phyloP scores from a whole-genome alignment of 2,329 filamentous ascomycete species.

The Phialophora expanda region DNA sequence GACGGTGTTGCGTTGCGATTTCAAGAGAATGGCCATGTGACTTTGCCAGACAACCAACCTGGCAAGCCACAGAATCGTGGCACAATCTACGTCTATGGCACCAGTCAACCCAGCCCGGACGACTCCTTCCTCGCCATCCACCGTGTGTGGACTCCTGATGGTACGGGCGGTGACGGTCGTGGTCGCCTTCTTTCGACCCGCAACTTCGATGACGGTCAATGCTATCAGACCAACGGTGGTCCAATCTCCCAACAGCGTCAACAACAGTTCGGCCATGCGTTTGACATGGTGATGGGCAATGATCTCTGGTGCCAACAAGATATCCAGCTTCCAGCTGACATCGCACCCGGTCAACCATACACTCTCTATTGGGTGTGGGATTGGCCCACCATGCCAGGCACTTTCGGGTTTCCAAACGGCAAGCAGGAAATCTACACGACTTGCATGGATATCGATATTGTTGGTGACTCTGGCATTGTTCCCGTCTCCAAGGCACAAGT shows the following conservation, averaged over 20 bases:
- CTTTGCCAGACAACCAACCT: slow-evolving; percentile 60
- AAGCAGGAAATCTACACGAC: slow-evolving; percentile 56
- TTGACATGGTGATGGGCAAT: slow-evolving; percentile 59
- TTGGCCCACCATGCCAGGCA: slow-evolving; percentile 69
- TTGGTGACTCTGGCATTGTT: slow-evolving; percentile 35
- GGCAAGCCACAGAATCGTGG: slow-evolving; percentile 70
- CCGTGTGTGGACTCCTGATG: slow-evolving; percentile 76
- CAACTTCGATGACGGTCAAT: slow-evolving; percentile 88
- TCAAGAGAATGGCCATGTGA: slow-evolving; percentile 78
- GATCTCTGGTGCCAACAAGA: slow-evolving; percentile 82
- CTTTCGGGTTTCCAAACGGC: slow-evolving; percentile 46
- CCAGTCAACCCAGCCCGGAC: slow-evolving; percentile 61
- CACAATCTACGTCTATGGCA: slow-evolving; percentile 77
- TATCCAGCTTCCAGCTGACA: slow-evolving; percentile 72
- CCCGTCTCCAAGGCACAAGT: slow-evolving; percentile 33
- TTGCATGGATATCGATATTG: slow-evolving; percentile 56
- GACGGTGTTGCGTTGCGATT: slow-evolving; percentile 71
- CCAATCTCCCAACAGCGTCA: slow-evolving; percentile 66
- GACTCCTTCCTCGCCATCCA: slow-evolving; percentile 71
- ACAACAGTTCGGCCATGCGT: slow-evolving; percentile 57
- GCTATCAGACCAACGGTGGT: slow-evolving; percentile 75
- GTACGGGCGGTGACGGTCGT: slow-evolving; percentile 77
- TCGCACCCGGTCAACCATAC: slow-evolving; percentile 67
- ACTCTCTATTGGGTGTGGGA: slow-evolving; percentile 98
- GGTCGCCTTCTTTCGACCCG: slow-evolving; percentile 77